Evolutionary conservation across 2,329 filamentous ascomycete genomes (phyloP), one percentile per base, ranked within the genome.

Genomic region (Clarireedia homoeocarpa): DNA sequence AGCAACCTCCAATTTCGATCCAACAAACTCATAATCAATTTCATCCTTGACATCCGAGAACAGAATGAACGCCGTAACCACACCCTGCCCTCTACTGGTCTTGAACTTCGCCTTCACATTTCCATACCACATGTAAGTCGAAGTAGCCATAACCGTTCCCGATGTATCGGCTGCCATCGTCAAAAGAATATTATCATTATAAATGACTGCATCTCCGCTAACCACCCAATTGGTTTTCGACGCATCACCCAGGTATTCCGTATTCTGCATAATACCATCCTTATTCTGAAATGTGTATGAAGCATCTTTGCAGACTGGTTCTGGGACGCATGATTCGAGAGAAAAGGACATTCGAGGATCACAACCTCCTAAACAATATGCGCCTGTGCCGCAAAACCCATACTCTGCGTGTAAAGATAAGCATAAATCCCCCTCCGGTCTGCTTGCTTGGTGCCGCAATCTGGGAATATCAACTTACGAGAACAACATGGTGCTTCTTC

Each of bases 81-180:
- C 94, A 78, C 94, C 94, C 47, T 78, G 75, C 57, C 91, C 91
- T 67, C 88, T 85, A 62, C 86, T 87, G 0, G 91, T 92, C 78
- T 90, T 94, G 71, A 97, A 77, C 56, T 77, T 88, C 54, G 89
- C 90, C 71, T 86, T 88, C 66, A 96, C 85, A 72, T 88, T 96
- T 69, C 94, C 94, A 72, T 97, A 99, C 94, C 94, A 97, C 73
- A 99, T 85, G 74, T 96, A 97, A 57, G 90, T 92, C 6, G 82
- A 79, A 61, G 82, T 85, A 24, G 91, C 88, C 55, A 99, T 74
- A 47, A 99, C 82, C 9, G 94, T 96, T 55, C 94, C 94, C 42
- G 89, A 87, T 36, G 88, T 91, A 65, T 86, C 80, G 61, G 86
- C 81, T 44, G 89, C 84, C 92, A 99, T 96, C 63, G 92, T 97